These are phyloP conservation scores for Wickerhamomyces ciferrii DNA, from an alignment of 805 yeast genomes.

Conservation along the genomic window DNA sequence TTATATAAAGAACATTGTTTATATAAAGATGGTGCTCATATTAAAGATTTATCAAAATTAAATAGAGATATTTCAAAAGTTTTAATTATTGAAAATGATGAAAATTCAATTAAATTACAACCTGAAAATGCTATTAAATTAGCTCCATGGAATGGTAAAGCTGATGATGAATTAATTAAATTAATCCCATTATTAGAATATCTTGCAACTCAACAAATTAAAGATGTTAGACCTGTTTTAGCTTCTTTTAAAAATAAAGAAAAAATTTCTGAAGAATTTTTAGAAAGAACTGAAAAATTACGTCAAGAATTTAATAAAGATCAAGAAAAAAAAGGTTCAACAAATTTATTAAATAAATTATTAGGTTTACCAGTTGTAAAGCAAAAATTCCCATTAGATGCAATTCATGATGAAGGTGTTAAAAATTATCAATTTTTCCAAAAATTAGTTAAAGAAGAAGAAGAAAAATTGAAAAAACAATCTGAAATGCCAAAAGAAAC, in stretches of 20 bases:
- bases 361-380: constrained; percentile 56
- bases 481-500: constrained; percentile 80
- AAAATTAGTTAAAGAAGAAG: constrained; percentile 81
- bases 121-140: constrained; percentile 92
- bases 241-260: constrained; percentile 63
- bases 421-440: constrained; percentile 80
- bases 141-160: constrained; percentile 80
- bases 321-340: constrained; percentile 32
- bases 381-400: constrained; percentile 66
- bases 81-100: constrained; percentile 72
- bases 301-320: constrained; percentile 67
- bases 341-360: constrained; percentile 50
- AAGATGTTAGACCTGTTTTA: constrained; percentile 87
- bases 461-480: constrained; percentile 51
- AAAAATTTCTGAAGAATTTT: constrained; percentile 73
- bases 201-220: constrained; percentile 78
- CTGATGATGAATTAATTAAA: constrained; percentile 74
- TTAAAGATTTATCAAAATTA: constrained; percentile 85
- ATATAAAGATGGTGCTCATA: constrained; percentile 79
- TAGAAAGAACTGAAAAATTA: constrained; percentile 67
- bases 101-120: constrained; percentile 69
- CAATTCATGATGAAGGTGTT: constrained; percentile 89
- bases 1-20: constrained; percentile 84
- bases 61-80: constrained; percentile 88
- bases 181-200: constrained; percentile 93